Evolutionary conservation across 2,329 filamentous ascomycete species (phyloP).

Genomic region (Xylariaceae sp.): DNA sequence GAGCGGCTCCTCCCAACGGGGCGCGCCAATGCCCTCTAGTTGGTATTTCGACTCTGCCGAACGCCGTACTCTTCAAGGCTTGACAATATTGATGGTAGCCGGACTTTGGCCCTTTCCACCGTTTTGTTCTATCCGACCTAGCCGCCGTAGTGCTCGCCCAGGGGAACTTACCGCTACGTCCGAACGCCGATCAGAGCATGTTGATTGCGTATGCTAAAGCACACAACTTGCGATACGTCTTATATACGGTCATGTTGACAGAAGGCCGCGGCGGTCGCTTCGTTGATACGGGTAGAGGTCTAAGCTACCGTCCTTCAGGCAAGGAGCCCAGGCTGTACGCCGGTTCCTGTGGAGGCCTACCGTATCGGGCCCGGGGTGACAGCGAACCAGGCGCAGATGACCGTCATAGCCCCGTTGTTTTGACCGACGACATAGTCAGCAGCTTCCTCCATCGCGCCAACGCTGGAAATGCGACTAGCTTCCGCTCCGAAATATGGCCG

Average conservation of each 20-base stretch:
- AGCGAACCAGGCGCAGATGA: slow-evolving; percentile 12
- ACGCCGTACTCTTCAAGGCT: too few species aligned
- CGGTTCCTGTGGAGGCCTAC: slow-evolving; percentile 19
- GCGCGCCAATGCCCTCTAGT: too few species aligned
- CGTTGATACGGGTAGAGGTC: background rate
- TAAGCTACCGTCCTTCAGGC: slow-evolving; percentile 15
- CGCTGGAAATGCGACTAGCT: background rate
- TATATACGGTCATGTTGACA: slow-evolving; percentile 20
- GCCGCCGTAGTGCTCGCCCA: slow-evolving; percentile 18
- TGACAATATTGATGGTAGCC: too few species aligned
- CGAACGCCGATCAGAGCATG: slow-evolving; percentile 3
- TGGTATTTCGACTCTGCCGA: too few species aligned
- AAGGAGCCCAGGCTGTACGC: slow-evolving; percentile 20
- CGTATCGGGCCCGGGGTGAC: slow-evolving; percentile 21
- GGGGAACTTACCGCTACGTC: slow-evolving; percentile 16
- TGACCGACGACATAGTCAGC: background rate
- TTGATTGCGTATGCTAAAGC: background rate
- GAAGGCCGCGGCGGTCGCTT: slow-evolving; percentile 21
- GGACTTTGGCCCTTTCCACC: too few species aligned
- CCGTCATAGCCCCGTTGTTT: background rate
- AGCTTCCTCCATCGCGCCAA: background rate
- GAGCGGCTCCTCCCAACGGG: too few species aligned
- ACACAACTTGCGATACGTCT: slow-evolving; percentile 14
- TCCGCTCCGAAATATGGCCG: background rate
- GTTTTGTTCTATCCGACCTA: background rate